phyloP scores from a whole-genome alignment of 495 filamentous ascomycete genomes.

The Copromyces sp. region DNA sequence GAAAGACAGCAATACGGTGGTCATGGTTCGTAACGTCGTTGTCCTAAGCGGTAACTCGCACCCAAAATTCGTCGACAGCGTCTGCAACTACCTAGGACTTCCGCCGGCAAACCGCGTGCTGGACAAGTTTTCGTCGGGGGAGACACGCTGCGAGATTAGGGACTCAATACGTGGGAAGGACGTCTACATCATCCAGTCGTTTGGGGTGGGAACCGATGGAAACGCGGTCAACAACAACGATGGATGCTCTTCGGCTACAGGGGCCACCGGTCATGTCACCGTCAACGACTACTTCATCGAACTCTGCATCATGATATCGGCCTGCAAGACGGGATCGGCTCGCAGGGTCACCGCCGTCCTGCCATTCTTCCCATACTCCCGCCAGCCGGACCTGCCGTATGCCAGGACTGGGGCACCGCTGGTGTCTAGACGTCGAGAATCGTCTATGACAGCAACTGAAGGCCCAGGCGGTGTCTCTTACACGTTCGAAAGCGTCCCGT shows the following conservation, averaged over 20 bases:
- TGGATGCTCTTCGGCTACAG: background rate
- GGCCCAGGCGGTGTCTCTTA: slow-evolving; percentile 52
- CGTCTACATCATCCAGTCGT: slow-evolving; percentile 90
- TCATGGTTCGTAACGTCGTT: slow-evolving; percentile 89
- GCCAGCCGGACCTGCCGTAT: slow-evolving; percentile 92
- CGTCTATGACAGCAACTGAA: slow-evolving; percentile 46
- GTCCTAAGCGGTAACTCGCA: slow-evolving; percentile 90
- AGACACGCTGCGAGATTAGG: slow-evolving; percentile 88
- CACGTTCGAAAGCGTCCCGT: slow-evolving; percentile 86
- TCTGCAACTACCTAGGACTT: slow-evolving; percentile 80
- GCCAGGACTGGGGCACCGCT: slow-evolving; percentile 88
- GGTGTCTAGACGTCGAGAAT: background rate
- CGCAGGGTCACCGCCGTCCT: slow-evolving; percentile 86
- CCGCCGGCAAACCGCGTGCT: slow-evolving; percentile 73
- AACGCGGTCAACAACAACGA: background rate
- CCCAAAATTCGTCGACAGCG: slow-evolving; percentile 70
- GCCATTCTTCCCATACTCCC: slow-evolving; percentile 90
- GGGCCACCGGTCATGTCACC: slow-evolving; percentile 38
- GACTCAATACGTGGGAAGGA: slow-evolving; percentile 96
- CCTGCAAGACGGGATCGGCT: slow-evolving; percentile 93
- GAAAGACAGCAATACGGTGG: background rate
- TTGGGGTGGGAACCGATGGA: slow-evolving; percentile 9
- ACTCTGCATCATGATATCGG: slow-evolving; percentile 91
- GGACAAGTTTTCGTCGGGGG: slow-evolving; percentile 85
- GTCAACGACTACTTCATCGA: slow-evolving; percentile 96